Conservation (phyloP, 306 rosid species). For the Canavalia ensiformis region DNA sequence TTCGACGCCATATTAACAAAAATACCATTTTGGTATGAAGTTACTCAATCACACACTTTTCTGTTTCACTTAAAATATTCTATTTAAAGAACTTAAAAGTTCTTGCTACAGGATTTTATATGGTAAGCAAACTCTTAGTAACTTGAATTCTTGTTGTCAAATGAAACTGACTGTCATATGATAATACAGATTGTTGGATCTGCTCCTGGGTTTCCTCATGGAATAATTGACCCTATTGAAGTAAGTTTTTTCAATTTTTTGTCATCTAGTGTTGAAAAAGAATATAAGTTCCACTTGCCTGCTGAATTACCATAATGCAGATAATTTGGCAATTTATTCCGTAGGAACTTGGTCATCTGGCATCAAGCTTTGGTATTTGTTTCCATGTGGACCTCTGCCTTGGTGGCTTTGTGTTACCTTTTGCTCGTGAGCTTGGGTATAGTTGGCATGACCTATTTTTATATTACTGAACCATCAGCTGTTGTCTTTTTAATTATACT, state of each 20-base stretch:
- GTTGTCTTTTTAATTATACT: constrained; percentile 5
- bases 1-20: constrained; percentile 70
- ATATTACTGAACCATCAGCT: constrained; percentile 34
- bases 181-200: constrained; percentile 92
- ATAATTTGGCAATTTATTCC: constrained; percentile 48
- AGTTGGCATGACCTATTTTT: constrained; percentile 43
- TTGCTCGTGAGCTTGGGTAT: constrained; percentile 95
- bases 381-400: constrained; percentile 97
- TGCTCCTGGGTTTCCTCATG: constrained; percentile 98
- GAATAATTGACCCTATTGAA: constrained; percentile 92
- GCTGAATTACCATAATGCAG: constrained; percentile 34
- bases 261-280: constrained; percentile 27
- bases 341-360: constrained; percentile 93
- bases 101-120: constrained; percentile 32
- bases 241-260: constrained; percentile 54
- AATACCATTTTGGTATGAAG: constrained; percentile 83
- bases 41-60: constrained; percentile 6
- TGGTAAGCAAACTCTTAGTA: constrained; percentile 41
- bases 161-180: constrained; percentile 44
- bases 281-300: constrained; percentile 37
- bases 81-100: not conserved
- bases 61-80: constrained; percentile 1
- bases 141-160: constrained; percentile 44
- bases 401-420: constrained; percentile 95
- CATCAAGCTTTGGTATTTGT: constrained; percentile 81